Base-by-base conservation (phyloP, 139 green algal species). In the Tetradesmus lagerheimii region DNA sequence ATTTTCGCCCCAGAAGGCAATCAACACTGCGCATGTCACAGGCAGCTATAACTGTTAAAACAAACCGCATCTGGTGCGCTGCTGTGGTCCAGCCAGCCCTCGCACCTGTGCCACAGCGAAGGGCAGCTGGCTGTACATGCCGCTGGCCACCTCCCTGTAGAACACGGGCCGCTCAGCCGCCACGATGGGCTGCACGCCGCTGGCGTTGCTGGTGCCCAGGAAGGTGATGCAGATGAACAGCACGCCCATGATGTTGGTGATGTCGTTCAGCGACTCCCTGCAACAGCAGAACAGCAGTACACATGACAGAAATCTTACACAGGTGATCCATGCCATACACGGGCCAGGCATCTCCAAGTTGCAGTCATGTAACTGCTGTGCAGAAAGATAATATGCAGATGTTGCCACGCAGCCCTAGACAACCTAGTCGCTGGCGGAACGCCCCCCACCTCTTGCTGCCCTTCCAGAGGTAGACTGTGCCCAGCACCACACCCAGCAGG, bases 191-290 rank as follows among this genome's bases (percentile, higher is more conserved):
- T 89, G 89, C 82, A 93, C 80, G 53, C 77, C 67, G 31, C 88
- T 80, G 45, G 77, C 39, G 39, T 92, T 90, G 89, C 27, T 71
- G 31, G 66, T 89, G 50, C 43, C 41, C 82, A 93, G 2, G 92
- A 92, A 93, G 0, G 88, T 92, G 41, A 90, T 93, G 79, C 80
- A 92, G 38, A 87, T 84, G 90, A 93, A 97, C 64, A 97, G 91
- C 18, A 93, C 93, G 25, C 94, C 94, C 83, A 94, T 84, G 16
- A 97, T 91, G 89, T 96, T 96, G 47, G 94, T 90, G 31, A 97
- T 90, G 27, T 88, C 83, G 41, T 88, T 88, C 34, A 88, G 27
- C 4, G 38, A 74, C 12, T 39, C 15, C 83, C 83, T 88, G 83
- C 83, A 37, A 34, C 27, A 85, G 0, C 18, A 66, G 0, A 41